Evolutionary conservation across 148 eudicot genomes (phyloP).

Genomic region (Vaccinium corymbosum): DNA sequence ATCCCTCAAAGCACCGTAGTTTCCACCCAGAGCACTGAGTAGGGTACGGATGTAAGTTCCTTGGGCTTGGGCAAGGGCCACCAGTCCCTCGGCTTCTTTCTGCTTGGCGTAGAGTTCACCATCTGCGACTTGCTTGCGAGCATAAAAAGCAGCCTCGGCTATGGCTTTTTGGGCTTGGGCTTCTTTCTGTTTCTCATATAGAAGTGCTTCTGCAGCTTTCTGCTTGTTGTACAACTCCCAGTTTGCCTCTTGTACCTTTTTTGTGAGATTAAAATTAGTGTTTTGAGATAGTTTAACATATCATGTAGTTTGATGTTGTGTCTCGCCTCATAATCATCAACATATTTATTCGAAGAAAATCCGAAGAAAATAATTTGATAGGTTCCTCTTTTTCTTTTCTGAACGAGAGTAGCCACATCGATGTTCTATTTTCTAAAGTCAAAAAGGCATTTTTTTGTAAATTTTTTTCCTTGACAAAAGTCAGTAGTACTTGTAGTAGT

Average conservation of each 20-base stretch:
- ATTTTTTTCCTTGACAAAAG: too few species aligned
- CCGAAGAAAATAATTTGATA: too few species aligned
- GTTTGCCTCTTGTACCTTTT: conserved; percentile 59
- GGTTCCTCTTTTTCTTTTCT: too few species aligned
- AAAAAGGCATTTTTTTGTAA: too few species aligned
- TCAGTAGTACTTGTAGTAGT: too few species aligned
- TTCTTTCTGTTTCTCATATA: conserved; percentile 29
- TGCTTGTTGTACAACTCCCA: conserved; percentile 55
- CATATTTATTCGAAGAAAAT: too few species aligned
- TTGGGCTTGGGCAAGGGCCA: conserved; percentile 37
- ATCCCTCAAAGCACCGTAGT: conserved; percentile 48
- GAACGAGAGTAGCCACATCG: too few species aligned
- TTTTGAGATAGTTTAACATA: neutral
- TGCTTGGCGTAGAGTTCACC: conserved; percentile 34
- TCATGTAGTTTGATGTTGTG: neutral
- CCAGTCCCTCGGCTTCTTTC: conserved; percentile 38
- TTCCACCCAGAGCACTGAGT: conserved; percentile 17
- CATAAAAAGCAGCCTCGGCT: conserved; percentile 37
- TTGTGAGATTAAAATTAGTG: neutral
- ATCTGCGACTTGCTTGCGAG: conserved; percentile 39
- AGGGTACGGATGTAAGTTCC: conserved; percentile 22
- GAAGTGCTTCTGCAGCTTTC: conserved; percentile 44
- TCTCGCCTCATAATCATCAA: too few species aligned
- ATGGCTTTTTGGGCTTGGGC: conserved; percentile 29
- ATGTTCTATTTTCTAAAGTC: too few species aligned